Conservation (phyloP, 225 moss, liverwort and hornwort genomes). For the Sphagnum contortum region DNA sequence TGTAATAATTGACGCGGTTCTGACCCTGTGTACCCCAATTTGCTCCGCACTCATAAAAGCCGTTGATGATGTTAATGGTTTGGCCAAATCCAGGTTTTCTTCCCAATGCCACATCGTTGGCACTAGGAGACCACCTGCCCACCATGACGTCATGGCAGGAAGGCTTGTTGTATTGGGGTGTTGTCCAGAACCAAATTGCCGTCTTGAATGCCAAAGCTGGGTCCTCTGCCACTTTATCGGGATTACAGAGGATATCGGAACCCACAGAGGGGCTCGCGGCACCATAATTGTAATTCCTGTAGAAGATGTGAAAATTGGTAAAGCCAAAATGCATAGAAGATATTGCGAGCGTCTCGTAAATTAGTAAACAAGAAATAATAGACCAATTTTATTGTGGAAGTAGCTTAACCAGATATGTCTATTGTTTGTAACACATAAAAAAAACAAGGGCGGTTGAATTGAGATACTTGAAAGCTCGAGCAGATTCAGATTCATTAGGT, state of each 20-base stretch:
- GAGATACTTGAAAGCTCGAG: no score
- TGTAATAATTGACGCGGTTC: conserved; percentile 24
- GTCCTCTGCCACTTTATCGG: conserved; percentile 31
- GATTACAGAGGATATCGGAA: conserved; percentile 26
- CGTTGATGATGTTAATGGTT: conserved; percentile 53
- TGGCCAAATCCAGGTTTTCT: conserved; percentile 43
- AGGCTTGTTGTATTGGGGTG: conserved; percentile 25
- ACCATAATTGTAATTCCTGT: conserved; percentile 70
- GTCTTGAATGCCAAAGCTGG: conserved; percentile 25
- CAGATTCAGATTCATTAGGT: no score
- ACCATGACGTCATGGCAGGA: conserved; percentile 51
- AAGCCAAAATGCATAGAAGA: no score
- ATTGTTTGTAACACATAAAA: no score
- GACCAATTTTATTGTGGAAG: no score
- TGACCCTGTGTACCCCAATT: conserved; percentile 5
- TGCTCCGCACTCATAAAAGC: conserved; percentile 29
- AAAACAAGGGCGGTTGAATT: no score
- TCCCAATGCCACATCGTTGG: conserved; percentile 22
- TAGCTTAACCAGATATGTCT: no score
- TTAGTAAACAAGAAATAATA: no score
- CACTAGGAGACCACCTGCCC: conserved; percentile 29
- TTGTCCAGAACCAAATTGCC: conserved; percentile 62
- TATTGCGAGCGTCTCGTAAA: neutral
- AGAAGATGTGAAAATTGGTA: no score
- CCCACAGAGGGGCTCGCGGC: conserved; percentile 17